Percentiles rank a stretch among this genome's conserved stretches.
Evolutionary conservation across 148 eudicot species (phyloP).

Genomic region (Talinum fruticosum): DNA sequence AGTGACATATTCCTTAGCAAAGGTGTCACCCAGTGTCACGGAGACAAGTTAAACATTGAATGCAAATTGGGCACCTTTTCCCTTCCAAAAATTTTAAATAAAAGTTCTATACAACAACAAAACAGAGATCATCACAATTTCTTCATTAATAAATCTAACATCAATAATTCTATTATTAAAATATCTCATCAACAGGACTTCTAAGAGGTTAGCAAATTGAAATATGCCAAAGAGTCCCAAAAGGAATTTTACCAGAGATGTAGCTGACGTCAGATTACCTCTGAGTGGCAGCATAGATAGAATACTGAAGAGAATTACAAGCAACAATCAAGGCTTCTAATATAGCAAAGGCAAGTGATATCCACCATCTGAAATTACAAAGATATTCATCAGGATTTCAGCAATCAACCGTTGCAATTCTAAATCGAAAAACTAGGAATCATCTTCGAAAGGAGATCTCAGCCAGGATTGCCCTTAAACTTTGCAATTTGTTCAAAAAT

Average conservation of each 20-base stretch:
- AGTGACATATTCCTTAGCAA: no score
- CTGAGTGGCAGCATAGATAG: slow-evolving; percentile 71
- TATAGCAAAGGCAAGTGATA: slow-evolving; percentile 82
- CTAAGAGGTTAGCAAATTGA: neutral
- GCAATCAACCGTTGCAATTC: slow-evolving; percentile 2
- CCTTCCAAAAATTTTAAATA: no score
- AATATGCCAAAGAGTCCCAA: neutral
- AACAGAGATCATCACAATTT: no score
- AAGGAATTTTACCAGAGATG: neutral
- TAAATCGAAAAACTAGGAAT: slow-evolving; percentile 12
- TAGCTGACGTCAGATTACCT: slow-evolving; percentile 37
- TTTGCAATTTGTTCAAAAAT: no score
- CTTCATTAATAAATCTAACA: neutral
- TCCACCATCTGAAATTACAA: slow-evolving; percentile 78
- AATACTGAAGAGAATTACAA: slow-evolving; percentile 85
- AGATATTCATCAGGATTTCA: slow-evolving; percentile 18
- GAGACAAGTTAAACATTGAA: no score
- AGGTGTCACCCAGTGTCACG: no score
- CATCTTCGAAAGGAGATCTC: no score
- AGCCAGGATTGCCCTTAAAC: no score
- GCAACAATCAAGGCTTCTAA: slow-evolving; percentile 75
- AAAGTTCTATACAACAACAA: no score
- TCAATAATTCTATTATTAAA: neutral
- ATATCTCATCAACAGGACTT: neutral
- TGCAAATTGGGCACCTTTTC: no score